Evolutionary conservation across 441 rosid genomes (phyloP).

Genomic region (Sinapis alba): DNA sequence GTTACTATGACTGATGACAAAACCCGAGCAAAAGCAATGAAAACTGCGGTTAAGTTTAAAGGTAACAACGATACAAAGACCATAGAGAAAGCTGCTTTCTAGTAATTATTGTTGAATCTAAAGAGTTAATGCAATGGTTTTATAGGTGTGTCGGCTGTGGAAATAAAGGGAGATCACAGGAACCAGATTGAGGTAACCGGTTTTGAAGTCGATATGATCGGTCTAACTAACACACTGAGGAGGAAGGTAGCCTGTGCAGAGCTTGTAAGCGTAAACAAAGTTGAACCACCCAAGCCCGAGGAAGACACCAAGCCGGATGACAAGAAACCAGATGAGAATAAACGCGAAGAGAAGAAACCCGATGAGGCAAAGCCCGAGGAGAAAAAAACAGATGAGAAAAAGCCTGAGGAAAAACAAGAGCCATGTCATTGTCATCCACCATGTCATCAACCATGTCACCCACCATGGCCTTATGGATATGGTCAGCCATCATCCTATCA

Average conservation of each 20-base stretch:
- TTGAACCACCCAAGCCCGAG: slow-evolving; percentile 36
- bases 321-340: not conserved
- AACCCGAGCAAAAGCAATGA: slow-evolving; percentile 39
- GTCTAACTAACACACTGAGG: slow-evolving; percentile 45
- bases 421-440: not conserved
- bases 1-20: slow-evolving; percentile 36
- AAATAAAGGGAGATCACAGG: slow-evolving; percentile 50
- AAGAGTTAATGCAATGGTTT: not conserved
- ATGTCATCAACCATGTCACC: not conserved
- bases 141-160: slow-evolving; percentile 52
- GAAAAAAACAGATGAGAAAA: not conserved
- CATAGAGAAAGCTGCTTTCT: not conserved
- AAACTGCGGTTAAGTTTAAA: slow-evolving; percentile 11
- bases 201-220: slow-evolving; percentile 45
- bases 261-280: slow-evolving; percentile 43
- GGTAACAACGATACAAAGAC: slow-evolving; percentile 19
- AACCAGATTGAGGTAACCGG: slow-evolving; percentile 62
- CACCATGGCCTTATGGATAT: slow-evolving; percentile 18
- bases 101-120: not conserved
- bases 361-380: not conserved
- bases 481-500: slow-evolving; percentile 26
- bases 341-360: slow-evolving; percentile 7
- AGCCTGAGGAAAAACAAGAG: not conserved
- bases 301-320: slow-evolving; percentile 16
- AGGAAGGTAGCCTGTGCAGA: slow-evolving; percentile 50